These are phyloP conservation scores for Petunia axillaris DNA, from an alignment of 257 asterid species.

Conservation along the genomic window DNA sequence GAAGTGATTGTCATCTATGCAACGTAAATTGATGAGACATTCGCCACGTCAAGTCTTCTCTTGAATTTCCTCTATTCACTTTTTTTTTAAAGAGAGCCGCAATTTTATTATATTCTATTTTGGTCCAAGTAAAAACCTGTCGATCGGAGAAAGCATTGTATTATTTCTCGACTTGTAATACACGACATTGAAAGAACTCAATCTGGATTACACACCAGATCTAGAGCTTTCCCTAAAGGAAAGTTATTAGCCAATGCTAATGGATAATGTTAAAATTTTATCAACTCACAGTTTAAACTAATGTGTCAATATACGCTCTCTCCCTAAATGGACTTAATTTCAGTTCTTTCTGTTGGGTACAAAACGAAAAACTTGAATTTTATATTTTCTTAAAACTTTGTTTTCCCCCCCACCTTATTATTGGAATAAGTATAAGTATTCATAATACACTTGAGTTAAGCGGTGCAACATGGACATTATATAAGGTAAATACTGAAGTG, in stretches of 20 bases:
- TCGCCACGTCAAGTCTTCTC: slow-evolving; percentile 1
- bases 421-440: too few species aligned
- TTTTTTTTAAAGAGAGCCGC: not conserved
- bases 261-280: not conserved
- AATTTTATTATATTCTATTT: not conserved
- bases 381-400: too few species aligned
- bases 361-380: too few species aligned
- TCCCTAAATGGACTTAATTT: not conserved
- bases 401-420: too few species aligned
- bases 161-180: not conserved
- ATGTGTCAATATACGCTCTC: not conserved
- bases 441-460: too few species aligned
- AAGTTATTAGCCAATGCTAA: too few species aligned
- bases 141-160: not conserved
- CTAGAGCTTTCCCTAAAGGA: not conserved
- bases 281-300: not conserved
- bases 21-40: slow-evolving; percentile 3
- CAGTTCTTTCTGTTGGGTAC: too few species aligned
- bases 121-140: not conserved
- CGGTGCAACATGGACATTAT: too few species aligned
- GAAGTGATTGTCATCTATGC: slow-evolving; percentile 12
- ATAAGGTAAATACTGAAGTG: too few species aligned
- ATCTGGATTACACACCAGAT: not conserved
- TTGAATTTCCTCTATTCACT: not conserved
- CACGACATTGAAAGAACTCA: too few species aligned